These are phyloP conservation scores for Clarireedia sp. DNA, from an alignment of 2,329 filamentous ascomycete species.

Conservation along the genomic window DNA sequence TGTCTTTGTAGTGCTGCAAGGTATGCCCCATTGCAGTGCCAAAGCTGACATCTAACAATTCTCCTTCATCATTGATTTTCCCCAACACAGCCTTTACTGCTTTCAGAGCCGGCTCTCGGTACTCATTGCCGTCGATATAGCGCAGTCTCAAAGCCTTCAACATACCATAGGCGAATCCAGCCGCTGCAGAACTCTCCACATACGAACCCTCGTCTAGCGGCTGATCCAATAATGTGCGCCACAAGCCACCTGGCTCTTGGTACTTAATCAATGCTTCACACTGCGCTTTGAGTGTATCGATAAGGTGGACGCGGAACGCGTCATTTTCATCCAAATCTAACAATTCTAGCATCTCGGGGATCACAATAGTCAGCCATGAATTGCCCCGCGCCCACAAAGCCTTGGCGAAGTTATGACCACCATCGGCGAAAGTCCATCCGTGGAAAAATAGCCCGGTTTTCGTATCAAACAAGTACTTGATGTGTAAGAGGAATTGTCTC, in stretches of 20 bases:
- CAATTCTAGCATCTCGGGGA: conserved; percentile 72
- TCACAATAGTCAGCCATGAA: conserved; percentile 74
- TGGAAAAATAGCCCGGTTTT: conserved; percentile 70
- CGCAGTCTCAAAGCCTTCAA: conserved; percentile 64
- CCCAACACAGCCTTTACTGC: conserved; percentile 60
- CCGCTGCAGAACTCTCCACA: conserved; percentile 68
- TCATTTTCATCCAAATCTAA: conserved; percentile 53
- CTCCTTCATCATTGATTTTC: conserved; percentile 58
- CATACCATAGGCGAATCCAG: conserved; percentile 74
- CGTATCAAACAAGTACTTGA: conserved; percentile 70
- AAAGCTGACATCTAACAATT: conserved; percentile 67
- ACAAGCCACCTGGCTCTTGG: conserved; percentile 57
- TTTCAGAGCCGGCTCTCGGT: conserved; percentile 52
- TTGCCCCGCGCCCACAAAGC: conserved; percentile 56
- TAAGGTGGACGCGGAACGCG: conserved; percentile 47
- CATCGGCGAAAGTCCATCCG: conserved; percentile 69
- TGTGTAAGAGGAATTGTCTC: conserved; percentile 67
- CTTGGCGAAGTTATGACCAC: conserved; percentile 53
- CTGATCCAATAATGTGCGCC: conserved; percentile 67
- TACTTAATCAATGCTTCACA: conserved; percentile 53
- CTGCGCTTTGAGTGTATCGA: conserved; percentile 60
- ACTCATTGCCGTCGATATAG: conserved; percentile 53
- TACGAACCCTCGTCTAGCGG: conserved; percentile 61
- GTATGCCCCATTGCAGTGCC: conserved; percentile 70
- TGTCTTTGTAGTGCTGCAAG: conserved; percentile 70